Evolutionary conservation across 306 rosid species (phyloP).

Genomic region (Corylus americana): DNA sequence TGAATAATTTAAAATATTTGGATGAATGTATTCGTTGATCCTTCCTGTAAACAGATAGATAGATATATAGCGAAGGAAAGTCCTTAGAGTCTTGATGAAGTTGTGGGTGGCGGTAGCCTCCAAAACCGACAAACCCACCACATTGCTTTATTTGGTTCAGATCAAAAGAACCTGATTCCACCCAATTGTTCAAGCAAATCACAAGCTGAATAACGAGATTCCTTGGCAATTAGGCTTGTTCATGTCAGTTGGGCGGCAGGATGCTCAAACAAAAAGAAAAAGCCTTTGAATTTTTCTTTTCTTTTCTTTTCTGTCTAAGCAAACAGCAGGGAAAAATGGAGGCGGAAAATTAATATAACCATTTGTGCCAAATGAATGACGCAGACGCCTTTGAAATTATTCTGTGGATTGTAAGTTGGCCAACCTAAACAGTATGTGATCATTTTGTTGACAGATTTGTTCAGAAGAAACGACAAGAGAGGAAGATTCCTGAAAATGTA

Average conservation of each 20-base stretch:
- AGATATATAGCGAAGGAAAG: neutral
- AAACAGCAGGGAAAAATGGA: too few species aligned
- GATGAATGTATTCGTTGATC: neutral
- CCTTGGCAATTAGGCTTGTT: conserved; percentile 14
- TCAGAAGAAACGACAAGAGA: neutral
- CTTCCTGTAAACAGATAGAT: neutral
- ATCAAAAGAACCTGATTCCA: conserved; percentile 21
- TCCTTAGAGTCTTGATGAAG: neutral
- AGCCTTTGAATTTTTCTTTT: too few species aligned
- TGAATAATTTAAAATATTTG: too few species aligned
- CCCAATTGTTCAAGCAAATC: conserved; percentile 12
- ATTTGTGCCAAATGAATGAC: too few species aligned
- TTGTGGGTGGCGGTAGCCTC: conserved; percentile 8
- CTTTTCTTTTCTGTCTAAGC: too few species aligned
- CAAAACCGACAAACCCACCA: neutral
- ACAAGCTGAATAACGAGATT: conserved; percentile 12
- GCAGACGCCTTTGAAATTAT: neutral
- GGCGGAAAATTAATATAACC: too few species aligned
- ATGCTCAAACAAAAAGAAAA: neutral
- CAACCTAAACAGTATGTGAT: neutral
- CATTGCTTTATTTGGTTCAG: neutral
- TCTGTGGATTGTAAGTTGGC: neutral
- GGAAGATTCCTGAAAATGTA: neutral
- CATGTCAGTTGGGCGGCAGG: neutral
- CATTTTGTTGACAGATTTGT: neutral